phyloP scores from a whole-genome alignment of 2,329 filamentous ascomycete species.

The Diplodia mutila region DNA sequence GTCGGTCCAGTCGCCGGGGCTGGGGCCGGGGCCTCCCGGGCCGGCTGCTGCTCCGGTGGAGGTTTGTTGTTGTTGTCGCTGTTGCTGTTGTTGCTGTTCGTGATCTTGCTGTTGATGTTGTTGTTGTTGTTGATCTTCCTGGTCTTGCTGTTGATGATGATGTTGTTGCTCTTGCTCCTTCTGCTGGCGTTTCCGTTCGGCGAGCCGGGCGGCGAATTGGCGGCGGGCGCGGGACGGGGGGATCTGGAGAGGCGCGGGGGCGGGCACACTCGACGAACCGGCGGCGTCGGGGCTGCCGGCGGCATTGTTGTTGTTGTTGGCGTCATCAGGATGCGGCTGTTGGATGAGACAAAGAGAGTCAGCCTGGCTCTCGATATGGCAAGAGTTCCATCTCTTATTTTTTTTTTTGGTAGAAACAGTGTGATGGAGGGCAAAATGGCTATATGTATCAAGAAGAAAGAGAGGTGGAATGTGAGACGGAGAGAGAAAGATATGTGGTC shows the following conservation, averaged over 20 bases:
- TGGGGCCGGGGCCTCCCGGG: neutral
- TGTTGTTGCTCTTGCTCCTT: slow-evolving; percentile 14
- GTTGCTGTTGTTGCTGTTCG: neutral
- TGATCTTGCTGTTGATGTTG: neutral
- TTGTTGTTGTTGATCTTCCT: slow-evolving; percentile 22
- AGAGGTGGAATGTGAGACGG: neutral
- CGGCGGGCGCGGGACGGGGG: slow-evolving; percentile 83
- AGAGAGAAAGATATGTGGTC: neutral
- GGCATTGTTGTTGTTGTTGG: slow-evolving; percentile 1
- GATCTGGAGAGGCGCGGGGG: slow-evolving; percentile 76
- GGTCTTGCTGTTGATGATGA: neutral
- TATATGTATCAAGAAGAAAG: slow-evolving; percentile 27
- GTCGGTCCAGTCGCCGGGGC: slow-evolving; percentile 6
- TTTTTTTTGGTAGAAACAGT: slow-evolving; percentile 34
- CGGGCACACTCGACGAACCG: slow-evolving; percentile 53
- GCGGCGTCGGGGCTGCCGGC: slow-evolving; percentile 37
- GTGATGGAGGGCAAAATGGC: slow-evolving; percentile 37
- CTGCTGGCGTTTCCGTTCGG: slow-evolving; percentile 51
- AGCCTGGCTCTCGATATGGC: slow-evolving; percentile 31
- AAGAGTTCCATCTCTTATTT: slow-evolving; percentile 34
- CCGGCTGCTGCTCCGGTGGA: neutral
- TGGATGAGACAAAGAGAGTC: slow-evolving; percentile 27
- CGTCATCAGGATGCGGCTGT: slow-evolving; percentile 25
- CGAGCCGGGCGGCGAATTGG: slow-evolving; percentile 84
- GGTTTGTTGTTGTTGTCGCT: neutral